Conservation (phyloP, 2,329 filamentous ascomycete species). For the Aspergillus fumigatiaffinis region DNA sequence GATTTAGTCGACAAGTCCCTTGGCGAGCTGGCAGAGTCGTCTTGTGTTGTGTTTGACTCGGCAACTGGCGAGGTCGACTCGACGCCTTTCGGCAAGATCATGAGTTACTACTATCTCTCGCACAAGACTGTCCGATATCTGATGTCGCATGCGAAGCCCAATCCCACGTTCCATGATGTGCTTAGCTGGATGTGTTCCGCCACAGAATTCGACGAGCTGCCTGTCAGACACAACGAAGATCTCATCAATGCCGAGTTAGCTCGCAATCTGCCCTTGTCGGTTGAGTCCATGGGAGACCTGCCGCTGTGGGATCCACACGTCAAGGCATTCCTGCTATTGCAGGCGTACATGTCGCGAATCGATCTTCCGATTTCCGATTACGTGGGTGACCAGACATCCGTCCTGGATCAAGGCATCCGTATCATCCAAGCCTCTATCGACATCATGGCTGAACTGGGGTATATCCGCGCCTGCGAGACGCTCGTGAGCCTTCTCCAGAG, state of each 20-base stretch:
- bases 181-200: slow-evolving; percentile 91
- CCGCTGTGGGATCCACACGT: slow-evolving; percentile 99
- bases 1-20: slow-evolving; percentile 86
- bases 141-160: slow-evolving; percentile 67
- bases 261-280: slow-evolving; percentile 69
- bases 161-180: slow-evolving; percentile 74
- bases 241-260: slow-evolving; percentile 91
- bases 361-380: slow-evolving; percentile 95
- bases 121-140: slow-evolving; percentile 91
- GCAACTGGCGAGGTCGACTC: slow-evolving; percentile 81
- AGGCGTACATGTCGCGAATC: slow-evolving; percentile 91
- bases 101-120: slow-evolving; percentile 98
- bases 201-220: slow-evolving; percentile 94
- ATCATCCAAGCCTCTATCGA: slow-evolving; percentile 95
- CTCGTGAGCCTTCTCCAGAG: slow-evolving; percentile 86
- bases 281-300: slow-evolving; percentile 58
- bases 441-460: slow-evolving; percentile 84
- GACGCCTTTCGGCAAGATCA: slow-evolving; percentile 92
- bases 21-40: slow-evolving; percentile 73
- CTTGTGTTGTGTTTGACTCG: slow-evolving; percentile 75
- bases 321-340: slow-evolving; percentile 88
- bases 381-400: slow-evolving; percentile 82
- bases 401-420: slow-evolving; percentile 93
- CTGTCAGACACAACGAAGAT: slow-evolving; percentile 97
- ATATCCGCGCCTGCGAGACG: slow-evolving; percentile 69